Evolutionary conservation across 805 yeast genomes (phyloP).

Genomic region (Myxozyma vanderwaltii): DNA sequence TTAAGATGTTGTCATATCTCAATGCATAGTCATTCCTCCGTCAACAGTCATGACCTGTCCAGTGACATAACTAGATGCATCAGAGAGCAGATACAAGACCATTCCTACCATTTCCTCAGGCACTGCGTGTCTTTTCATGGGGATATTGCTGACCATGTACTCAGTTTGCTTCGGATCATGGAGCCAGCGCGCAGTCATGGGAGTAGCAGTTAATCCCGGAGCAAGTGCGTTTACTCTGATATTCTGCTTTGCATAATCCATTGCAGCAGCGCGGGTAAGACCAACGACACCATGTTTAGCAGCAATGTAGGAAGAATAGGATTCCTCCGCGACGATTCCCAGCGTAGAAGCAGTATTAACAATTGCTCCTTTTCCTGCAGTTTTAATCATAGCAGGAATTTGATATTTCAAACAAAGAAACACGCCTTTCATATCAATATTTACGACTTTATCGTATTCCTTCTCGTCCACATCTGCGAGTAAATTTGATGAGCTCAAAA

Average conservation of each 20-base stretch:
- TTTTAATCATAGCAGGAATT: slow-evolving; percentile 40
- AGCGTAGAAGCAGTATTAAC: slow-evolving; percentile 46
- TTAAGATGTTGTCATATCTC: too few relatives aligned
- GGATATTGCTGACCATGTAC: slow-evolving; percentile 44
- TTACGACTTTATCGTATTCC: slow-evolving; percentile 44
- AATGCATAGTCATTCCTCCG: slow-evolving; percentile 46
- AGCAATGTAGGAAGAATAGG: slow-evolving; percentile 44
- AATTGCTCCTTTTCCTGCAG: slow-evolving; percentile 38
- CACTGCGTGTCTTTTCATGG: slow-evolving; percentile 62
- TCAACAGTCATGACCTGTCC: slow-evolving; percentile 64
- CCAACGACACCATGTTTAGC: slow-evolving; percentile 46
- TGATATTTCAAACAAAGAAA: slow-evolving; percentile 43
- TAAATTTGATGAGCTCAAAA: slow-evolving; percentile 47
- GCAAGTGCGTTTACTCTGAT: slow-evolving; percentile 58
- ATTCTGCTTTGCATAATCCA: slow-evolving; percentile 61
- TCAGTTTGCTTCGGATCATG: slow-evolving; percentile 45
- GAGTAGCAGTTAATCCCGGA: slow-evolving; percentile 63
- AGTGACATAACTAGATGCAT: slow-evolving; percentile 55
- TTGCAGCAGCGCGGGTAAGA: slow-evolving; percentile 49
- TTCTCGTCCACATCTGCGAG: slow-evolving; percentile 40
- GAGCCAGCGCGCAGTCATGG: slow-evolving; percentile 51
- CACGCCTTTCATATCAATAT: slow-evolving; percentile 44
- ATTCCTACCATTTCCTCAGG: slow-evolving; percentile 65
- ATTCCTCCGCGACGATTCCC: slow-evolving; percentile 44
- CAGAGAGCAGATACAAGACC: slow-evolving; percentile 58